These are phyloP conservation scores for Glonium stellatum DNA, from an alignment of 495 filamentous ascomycete species.

Conservation along the genomic window DNA sequence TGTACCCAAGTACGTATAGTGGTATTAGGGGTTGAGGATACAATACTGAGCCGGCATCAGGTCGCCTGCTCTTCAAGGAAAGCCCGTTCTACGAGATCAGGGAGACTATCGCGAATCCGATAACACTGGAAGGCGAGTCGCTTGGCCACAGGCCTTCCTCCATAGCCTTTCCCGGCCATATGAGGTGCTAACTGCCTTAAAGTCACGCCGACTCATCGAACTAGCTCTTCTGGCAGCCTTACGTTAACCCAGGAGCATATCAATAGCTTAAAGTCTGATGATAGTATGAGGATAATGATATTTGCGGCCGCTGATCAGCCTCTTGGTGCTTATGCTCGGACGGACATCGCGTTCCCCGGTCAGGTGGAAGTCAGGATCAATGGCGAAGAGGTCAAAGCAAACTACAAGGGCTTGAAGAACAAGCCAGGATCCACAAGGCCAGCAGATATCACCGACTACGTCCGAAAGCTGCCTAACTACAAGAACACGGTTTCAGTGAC, in stretches of 20 bases:
- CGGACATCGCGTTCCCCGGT: constrained; percentile 80
- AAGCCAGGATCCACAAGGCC: constrained; percentile 89
- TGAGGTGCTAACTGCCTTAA: constrained; percentile 13
- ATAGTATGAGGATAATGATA: constrained; percentile 61
- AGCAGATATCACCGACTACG: constrained; percentile 73
- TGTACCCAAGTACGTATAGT: background rate
- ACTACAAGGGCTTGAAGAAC: constrained; percentile 88
- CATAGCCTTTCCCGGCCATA: background rate
- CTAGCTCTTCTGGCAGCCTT: constrained; percentile 48
- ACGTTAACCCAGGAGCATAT: constrained; percentile 44
- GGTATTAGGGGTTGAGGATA: background rate
- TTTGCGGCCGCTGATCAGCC: constrained; percentile 62
- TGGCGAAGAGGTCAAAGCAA: constrained; percentile 75
- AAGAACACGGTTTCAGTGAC: constrained; percentile 74
- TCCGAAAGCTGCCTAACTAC: constrained; percentile 64
- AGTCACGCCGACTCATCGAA: constrained; percentile 43
- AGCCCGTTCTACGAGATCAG: constrained; percentile 36
- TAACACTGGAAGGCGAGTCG: constrained; percentile 31
- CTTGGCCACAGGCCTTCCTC: background rate
- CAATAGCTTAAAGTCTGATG: constrained; percentile 46
- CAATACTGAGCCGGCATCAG: constrained; percentile 3
- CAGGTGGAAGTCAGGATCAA: constrained; percentile 91
- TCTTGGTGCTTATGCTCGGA: constrained; percentile 48
- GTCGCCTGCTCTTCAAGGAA: constrained; percentile 26
- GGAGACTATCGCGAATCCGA: constrained; percentile 24